Base-by-base conservation (phyloP, 2,329 filamentous ascomycete species). In the Fusarium sp. region DNA sequence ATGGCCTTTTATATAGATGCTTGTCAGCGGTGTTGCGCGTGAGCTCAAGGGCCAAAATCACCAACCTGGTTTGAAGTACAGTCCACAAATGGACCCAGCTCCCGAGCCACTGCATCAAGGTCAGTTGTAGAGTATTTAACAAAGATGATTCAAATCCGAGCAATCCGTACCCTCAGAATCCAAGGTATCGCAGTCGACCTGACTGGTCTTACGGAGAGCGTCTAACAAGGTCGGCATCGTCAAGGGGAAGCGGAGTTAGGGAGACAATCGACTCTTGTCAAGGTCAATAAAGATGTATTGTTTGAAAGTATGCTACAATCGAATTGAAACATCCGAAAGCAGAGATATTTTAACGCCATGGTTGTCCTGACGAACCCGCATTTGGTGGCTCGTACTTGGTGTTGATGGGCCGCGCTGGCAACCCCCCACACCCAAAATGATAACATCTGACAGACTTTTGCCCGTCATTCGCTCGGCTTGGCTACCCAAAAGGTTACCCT, bases 141-240 rank as follows among this genome's bases (percentile, higher is more conserved):
- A 7, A 18, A 2, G 16, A 10, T 27, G 37, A 27, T 7, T 3
- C 31, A 46, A 43, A 28, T 31, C 7, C 15, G 27, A 7, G 28
- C 18, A 37, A 8, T 7, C 7, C 28, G 27, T 73, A 81, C 79
- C 77, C 71, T 77, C 62, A 12, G 66, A 60, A 30, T 81, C 79
- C 13, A 81, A 75, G n/a, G 78, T 80, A 60, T 81, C 80, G 48
- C 80, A 81, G 65, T 79, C 78, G 31, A 81, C 73, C 30, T 71
- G 65, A 51, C 73, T 79, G 37, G 62, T 60, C 41, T 75, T 50
- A 4, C 78, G 77, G 4, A 80, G 71, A 30, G 61, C 65, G 7
- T 77, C 70, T 1, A 80, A 57, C 1, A 79, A 62, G 8, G 69
- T 74, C 6, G 72, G 46, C 78, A 78, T 79, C 10, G 11, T 47